Conservation (phyloP, 2,329 filamentous ascomycete genomes). For the Trichoderma gracile region DNA sequence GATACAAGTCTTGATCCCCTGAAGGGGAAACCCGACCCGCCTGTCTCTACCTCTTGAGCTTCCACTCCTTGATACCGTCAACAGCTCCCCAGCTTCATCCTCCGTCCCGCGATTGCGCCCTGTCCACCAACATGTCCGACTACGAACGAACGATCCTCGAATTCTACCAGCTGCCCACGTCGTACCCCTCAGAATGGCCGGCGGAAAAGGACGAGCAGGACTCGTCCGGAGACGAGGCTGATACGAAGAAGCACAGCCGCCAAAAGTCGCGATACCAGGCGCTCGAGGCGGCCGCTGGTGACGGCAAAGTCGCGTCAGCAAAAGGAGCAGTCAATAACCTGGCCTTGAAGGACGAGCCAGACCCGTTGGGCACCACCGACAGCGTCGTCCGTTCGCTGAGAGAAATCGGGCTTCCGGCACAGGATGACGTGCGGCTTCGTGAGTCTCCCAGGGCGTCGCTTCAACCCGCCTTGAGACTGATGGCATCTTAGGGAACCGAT, state of each 20-base stretch:
- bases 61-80: neutral
- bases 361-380: constrained; percentile 83
- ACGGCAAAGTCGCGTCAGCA: constrained; percentile 64
- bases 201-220: constrained; percentile 71
- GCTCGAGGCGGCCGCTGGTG: constrained; percentile 72
- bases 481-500: constrained; percentile 69
- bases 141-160: constrained; percentile 77
- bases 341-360: constrained; percentile 87
- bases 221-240: constrained; percentile 60
- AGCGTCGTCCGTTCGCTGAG: constrained; percentile 83
- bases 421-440: constrained; percentile 80
- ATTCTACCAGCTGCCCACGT: constrained; percentile 81
- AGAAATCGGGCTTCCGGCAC: constrained; percentile 73
- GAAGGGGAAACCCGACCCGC: neutral
- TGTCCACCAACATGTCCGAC: constrained; percentile 57
- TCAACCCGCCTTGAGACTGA: constrained; percentile 26
- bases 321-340: constrained; percentile 68
- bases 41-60: neutral
- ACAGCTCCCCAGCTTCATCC: constrained; percentile 5
- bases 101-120: neutral
- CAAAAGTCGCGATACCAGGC: constrained; percentile 82
- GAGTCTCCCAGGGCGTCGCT: constrained; percentile 40
- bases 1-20: neutral
- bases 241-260: constrained; percentile 50
- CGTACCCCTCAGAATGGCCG: constrained; percentile 85